Percentiles rank a stretch among this genome's conserved stretches.
Evolutionary conservation across 2,329 filamentous ascomycete genomes (phyloP).

Genomic region (Seiridium cupressi): DNA sequence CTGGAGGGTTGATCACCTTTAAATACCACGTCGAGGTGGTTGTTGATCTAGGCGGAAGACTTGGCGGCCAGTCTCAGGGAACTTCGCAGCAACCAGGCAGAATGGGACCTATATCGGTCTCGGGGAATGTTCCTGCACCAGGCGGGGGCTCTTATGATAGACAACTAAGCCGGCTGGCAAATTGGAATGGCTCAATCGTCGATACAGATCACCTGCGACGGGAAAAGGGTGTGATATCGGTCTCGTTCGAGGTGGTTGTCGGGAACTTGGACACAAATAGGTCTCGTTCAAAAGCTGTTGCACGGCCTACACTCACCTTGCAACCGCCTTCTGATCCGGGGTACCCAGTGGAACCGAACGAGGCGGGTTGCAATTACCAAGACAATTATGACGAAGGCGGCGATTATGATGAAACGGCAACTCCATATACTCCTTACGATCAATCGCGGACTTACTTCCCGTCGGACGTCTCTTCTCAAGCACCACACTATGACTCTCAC

Average conservation of each 20-base stretch:
- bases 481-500: conserved; percentile 30
- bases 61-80: conserved; percentile 56
- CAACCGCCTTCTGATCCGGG: conserved; percentile 18
- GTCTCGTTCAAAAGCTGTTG: conserved; percentile 23
- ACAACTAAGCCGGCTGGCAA: conserved; percentile 44
- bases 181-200: conserved; percentile 68
- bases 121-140: conserved; percentile 24
- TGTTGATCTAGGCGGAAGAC: conserved; percentile 84
- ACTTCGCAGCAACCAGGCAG: conserved; percentile 38
- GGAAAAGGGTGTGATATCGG: conserved; percentile 88
- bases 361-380: conserved; percentile 27
- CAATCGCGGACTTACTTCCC: conserved; percentile 23
- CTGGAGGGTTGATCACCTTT: conserved; percentile 92
- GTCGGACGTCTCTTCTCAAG: conserved; percentile 25
- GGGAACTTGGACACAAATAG: conserved; percentile 73
- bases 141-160: conserved; percentile 30
- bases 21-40: conserved; percentile 92
- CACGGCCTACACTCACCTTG: conserved; percentile 17
- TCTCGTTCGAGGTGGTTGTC: conserved; percentile 81
- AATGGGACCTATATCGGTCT: conserved; percentile 35
- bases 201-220: conserved; percentile 84
- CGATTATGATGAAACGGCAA: conserved; percentile 15
- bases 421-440: conserved; percentile 13
- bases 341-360: conserved; percentile 14
- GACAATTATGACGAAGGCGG: conserved; percentile 26